These are phyloP conservation scores for Phytophthora sp. DNA, from an alignment of 352 stramenopile genomes.

Conservation along the genomic window DNA sequence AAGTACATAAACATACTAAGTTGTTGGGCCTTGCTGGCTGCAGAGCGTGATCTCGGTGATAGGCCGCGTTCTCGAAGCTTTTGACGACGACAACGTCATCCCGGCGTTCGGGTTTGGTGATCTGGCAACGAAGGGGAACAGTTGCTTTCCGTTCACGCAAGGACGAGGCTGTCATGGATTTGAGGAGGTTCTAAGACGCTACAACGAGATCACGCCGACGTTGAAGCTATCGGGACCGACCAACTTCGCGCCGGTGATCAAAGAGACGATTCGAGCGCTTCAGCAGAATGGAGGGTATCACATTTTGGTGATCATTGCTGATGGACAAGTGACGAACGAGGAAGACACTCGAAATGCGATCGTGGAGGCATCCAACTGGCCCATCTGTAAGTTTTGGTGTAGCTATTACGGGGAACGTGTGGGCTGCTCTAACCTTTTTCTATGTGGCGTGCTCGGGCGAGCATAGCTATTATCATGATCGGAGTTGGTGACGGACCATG, in stretches of 20 bases:
- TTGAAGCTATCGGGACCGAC: constrained; percentile 75
- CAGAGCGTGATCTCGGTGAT: constrained; percentile 74
- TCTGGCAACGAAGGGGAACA: constrained; percentile 50
- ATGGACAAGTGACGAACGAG: constrained; percentile 82
- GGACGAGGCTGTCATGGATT: constrained; percentile 56
- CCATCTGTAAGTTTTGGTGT: constrained; percentile 73
- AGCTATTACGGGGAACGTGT: not conserved
- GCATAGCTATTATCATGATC: constrained; percentile 59
- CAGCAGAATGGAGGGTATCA: constrained; percentile 63
- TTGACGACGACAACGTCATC: constrained; percentile 88
- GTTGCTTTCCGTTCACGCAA: constrained; percentile 49
- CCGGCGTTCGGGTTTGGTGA: constrained; percentile 77
- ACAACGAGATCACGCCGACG: constrained; percentile 66
- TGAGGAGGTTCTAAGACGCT: constrained; percentile 56
- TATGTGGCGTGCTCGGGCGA: too few relatives aligned
- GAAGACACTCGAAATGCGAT: constrained; percentile 64
- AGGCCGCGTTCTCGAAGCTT: constrained; percentile 67
- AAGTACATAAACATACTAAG: not conserved
- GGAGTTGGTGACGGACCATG: constrained; percentile 80
- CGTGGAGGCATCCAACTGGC: constrained; percentile 68
- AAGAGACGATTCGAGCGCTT: constrained; percentile 55
- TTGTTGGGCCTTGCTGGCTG: not conserved
- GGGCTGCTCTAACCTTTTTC: not conserved
- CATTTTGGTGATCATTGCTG: constrained; percentile 80
- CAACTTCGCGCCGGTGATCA: constrained; percentile 80